Percentiles rank a stretch among this genome's conserved stretches.
These are phyloP conservation scores for Globisporangium yorkense DNA, from an alignment of 352 stramenopile genomes.

Conservation along the genomic window DNA sequence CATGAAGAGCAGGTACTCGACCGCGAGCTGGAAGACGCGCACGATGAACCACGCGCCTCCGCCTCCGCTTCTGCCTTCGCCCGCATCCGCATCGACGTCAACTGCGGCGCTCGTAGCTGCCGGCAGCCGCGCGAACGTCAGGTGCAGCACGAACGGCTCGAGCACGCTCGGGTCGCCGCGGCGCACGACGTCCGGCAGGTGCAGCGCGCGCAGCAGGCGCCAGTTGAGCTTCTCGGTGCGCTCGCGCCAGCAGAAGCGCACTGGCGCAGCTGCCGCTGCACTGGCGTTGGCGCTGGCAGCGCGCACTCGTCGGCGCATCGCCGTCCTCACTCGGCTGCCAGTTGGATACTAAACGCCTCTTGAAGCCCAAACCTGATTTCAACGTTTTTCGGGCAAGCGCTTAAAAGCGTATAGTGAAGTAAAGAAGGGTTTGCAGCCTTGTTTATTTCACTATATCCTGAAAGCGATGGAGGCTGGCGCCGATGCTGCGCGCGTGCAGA, in stretches of 20 bases:
- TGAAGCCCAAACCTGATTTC: no score
- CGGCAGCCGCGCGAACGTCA: constrained; percentile 66
- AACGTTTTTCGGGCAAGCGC: no score
- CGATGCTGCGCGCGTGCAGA: neutral
- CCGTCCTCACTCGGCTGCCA: no score
- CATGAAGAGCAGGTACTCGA: constrained; percentile 77
- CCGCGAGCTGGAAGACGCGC: constrained; percentile 60
- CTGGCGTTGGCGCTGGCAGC: neutral
- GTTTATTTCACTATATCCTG: no score
- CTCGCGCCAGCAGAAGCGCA: constrained; percentile 73
- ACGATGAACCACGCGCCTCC: constrained; percentile 55
- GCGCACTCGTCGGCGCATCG: neutral
- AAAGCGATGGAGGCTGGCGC: neutral
- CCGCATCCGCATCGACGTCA: neutral
- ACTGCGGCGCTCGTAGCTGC: constrained; percentile 1
- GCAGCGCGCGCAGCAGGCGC: constrained; percentile 43
- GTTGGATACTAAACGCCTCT: neutral
- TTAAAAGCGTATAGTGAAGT: no score
- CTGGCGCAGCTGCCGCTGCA: constrained; percentile 2
- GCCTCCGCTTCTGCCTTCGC: neutral
- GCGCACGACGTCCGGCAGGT: constrained; percentile 44
- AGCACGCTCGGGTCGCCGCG: constrained; percentile 49
- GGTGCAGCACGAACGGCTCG: constrained; percentile 63
- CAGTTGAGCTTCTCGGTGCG: constrained; percentile 70
- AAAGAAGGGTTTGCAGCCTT: no score